Evolutionary conservation across 768 basidiomycete species (phyloP).

Genomic region (Hericium coralloides): DNA sequence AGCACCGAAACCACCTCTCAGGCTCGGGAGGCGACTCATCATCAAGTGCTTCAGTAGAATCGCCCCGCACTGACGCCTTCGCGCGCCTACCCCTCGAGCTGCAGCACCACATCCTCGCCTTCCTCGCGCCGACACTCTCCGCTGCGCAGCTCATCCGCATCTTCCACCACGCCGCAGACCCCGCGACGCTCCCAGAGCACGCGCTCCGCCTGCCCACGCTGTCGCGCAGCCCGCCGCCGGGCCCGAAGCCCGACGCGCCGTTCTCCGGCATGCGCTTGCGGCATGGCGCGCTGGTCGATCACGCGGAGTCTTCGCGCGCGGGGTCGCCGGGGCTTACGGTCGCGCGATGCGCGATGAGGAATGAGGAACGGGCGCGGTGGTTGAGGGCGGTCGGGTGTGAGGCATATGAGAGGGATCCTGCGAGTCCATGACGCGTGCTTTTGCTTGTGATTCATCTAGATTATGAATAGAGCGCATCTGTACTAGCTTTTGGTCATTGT

Average conservation of each 20-base stretch:
- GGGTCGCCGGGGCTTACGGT: too few species aligned
- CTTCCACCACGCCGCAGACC: conserved; percentile 39
- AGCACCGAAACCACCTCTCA: conserved; percentile 3
- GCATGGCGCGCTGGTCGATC: conserved; percentile 18
- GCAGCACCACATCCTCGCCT: conserved; percentile 46
- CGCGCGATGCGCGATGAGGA: conserved; percentile 21
- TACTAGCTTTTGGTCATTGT: too few species aligned
- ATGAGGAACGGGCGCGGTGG: conserved; percentile 39
- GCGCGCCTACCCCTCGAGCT: conserved; percentile 46
- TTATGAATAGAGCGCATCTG: too few species aligned
- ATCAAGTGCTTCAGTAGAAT: too few species aligned
- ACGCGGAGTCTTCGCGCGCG: too few species aligned
- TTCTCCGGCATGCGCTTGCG: conserved; percentile 20
- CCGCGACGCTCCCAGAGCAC: conserved; percentile 33
- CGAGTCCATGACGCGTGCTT: not conserved
- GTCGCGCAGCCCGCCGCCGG: not conserved
- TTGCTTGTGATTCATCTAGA: too few species aligned
- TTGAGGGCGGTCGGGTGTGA: conserved; percentile 37
- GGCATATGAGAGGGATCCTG: conserved; percentile 26
- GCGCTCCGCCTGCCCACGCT: not conserved
- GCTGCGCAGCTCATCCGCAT: conserved; percentile 45
- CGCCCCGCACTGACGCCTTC: conserved; percentile 11
- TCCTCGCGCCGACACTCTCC: conserved; percentile 50
- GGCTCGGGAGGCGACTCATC: not conserved
- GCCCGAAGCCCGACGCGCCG: conserved; percentile 13